phyloP scores from a whole-genome alignment of 2,329 filamentous ascomycete species.

The Rugonectria rugulosa region DNA sequence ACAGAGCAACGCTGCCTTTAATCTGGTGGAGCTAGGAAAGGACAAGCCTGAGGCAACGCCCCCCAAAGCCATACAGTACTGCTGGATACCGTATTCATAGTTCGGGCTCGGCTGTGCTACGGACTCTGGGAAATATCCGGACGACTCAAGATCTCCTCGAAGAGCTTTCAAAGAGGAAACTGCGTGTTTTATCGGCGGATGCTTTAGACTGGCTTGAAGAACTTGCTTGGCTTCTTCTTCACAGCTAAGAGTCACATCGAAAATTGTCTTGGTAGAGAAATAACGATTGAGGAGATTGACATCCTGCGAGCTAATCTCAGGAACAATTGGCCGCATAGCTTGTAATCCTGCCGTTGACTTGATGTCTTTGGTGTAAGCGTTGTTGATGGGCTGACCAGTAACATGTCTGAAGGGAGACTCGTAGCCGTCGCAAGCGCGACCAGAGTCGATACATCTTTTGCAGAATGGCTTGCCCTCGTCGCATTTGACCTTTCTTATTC shows the following conservation, averaged over 20 bases:
- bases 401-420: constrained; percentile 47
- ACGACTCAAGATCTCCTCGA: constrained; percentile 49
- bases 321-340: constrained; percentile 27
- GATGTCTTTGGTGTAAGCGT: neutral
- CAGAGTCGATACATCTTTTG: constrained; percentile 47
- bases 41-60: constrained; percentile 50
- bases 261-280: constrained; percentile 53
- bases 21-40: constrained; percentile 36
- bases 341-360: constrained; percentile 29
- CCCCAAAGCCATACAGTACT: constrained; percentile 51
- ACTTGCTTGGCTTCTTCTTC: constrained; percentile 49
- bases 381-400: constrained; percentile 26
- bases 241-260: constrained; percentile 47
- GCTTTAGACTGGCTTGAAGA: constrained; percentile 47
- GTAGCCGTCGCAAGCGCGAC: constrained; percentile 53
- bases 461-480: constrained; percentile 47
- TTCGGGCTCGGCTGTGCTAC: constrained; percentile 38
- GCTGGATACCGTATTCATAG: constrained; percentile 49
- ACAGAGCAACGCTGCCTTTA: constrained; percentile 53
- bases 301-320: constrained; percentile 35
- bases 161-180: constrained; percentile 49
- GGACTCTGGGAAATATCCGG: constrained; percentile 35
- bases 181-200: constrained; percentile 48
- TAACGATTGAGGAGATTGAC: constrained; percentile 46
- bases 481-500: constrained; percentile 49